phyloP scores from a whole-genome alignment of 176 grass and related monocot genomes.

The Tillandsia leiboldiana region DNA sequence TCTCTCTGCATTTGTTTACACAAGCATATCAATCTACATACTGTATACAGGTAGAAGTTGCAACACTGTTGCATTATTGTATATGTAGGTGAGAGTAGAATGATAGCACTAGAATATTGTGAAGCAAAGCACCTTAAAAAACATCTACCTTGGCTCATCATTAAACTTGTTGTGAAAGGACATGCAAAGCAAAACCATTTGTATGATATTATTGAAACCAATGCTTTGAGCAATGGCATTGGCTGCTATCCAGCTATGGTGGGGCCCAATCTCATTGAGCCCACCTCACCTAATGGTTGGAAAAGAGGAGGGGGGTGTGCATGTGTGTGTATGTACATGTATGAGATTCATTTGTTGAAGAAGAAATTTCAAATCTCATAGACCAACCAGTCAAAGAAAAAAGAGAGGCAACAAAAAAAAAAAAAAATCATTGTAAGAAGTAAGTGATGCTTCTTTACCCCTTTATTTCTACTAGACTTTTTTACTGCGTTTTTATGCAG shows the following conservation, averaged over 20 bases:
- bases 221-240: constrained; percentile 4
- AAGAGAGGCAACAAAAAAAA: background rate
- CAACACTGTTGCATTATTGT: background rate
- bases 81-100: background rate
- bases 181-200: background rate
- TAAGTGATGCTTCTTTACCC: constrained; percentile 2
- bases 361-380: background rate
- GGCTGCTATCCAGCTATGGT: background rate
- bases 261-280: background rate
- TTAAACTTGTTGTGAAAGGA: constrained; percentile 1
- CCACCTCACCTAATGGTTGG: background rate
- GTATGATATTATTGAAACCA: background rate
- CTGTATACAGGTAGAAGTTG: background rate
- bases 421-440: constrained; percentile 1
- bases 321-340: background rate
- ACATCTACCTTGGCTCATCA: constrained; percentile 1
- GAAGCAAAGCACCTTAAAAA: constrained; percentile 2
- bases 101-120: background rate
- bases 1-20: background rate
- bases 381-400: constrained; percentile 1
- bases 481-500: background rate
- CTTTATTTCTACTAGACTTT: constrained; percentile 6
- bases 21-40: no score
- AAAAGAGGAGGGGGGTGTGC: background rate
- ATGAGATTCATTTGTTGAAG: no score